Conservation (phyloP, 2,329 filamentous ascomycete species). For the Sarocladium strictum region DNA sequence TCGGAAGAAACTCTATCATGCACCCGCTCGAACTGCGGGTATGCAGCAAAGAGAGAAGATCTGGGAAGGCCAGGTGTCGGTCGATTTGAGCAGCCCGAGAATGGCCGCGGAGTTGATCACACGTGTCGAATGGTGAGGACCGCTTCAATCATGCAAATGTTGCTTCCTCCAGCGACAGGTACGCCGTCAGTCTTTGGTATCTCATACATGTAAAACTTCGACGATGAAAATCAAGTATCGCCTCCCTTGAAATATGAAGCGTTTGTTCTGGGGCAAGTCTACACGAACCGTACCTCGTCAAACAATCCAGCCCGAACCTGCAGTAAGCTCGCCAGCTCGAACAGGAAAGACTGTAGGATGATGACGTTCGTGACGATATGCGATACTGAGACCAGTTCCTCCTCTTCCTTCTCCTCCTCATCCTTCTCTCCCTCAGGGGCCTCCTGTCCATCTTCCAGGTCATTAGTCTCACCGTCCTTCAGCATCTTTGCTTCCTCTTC, state of each 20-base stretch:
- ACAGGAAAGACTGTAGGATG: conserved; percentile 71
- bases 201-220: not conserved
- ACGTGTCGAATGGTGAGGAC: too few species aligned
- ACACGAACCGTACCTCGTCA: conserved; percentile 63
- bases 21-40: too few species aligned
- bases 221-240: not conserved
- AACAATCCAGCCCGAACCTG: conserved; percentile 72
- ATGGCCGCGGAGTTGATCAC: too few species aligned
- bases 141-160: not conserved
- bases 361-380: conserved; percentile 77
- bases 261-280: not conserved
- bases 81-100: too few species aligned
- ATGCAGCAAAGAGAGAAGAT: too few species aligned
- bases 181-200: conserved; percentile 1
- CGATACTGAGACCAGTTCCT: conserved; percentile 58
- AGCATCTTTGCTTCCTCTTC: conserved; percentile 12
- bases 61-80: too few species aligned
- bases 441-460: conserved; percentile 12
- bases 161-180: not conserved
- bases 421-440: conserved; percentile 13
- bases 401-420: conserved; percentile 16
- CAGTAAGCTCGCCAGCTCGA: conserved; percentile 69
- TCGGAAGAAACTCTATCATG: too few species aligned
- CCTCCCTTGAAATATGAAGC: not conserved
- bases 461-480: conserved; percentile 7